Evolutionary conservation across 106 monocot species (phyloP), one percentile per base, ranked within the genome.

Genomic region (Dendrobium officinale): DNA sequence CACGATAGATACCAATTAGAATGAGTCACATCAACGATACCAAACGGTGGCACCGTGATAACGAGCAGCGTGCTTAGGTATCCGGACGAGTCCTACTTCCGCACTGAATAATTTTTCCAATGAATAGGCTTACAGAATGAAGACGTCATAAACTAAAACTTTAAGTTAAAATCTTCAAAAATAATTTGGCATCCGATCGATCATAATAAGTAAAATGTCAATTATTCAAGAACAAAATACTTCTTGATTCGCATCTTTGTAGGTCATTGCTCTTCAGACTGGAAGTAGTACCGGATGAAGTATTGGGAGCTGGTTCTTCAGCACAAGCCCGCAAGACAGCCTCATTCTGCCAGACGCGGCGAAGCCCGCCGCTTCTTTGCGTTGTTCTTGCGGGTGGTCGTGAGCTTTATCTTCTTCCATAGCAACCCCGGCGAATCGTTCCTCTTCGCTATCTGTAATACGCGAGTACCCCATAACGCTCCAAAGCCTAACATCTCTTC

Each of bases 371-470:
- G 90, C 89, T 92, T 97, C 89, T 94, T 94, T 82, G 96, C 94
- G 81, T 97, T 94, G 84, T 80, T 83, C 85, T 89, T 92, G 86
- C 94, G 92, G 67, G 96, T 90, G 81, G 92, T 83, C 33, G 94
- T 97, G 85, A 97, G 96, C 86, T 97, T 94, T 47, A 94, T 96
- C 74, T 77, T 75, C 88, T 93, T 96, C 96, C 96, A 97, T 22
- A 94, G 85, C 0, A 96, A 89, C 10, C 96, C 93, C 48, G 92
- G 78, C 18, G 89, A 90, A 73, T 89, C 77, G 89, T 89, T 92
- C 87, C 90, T 81, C 92, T 80, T 90, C 87, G 94, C 93, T 26
- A 94, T 84, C 77, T 92, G 89, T 81, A 97, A 49, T 41, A 84
- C 82, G 67, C 94, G 75, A 43, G 90, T 97, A 44, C 90, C 96